A percentile compares a stretch with the other conserved stretches of the same genome.
These are phyloP conservation scores for Cocos nucifera DNA, from an alignment of 176 grass and related monocot genomes.

Conservation along the genomic window DNA sequence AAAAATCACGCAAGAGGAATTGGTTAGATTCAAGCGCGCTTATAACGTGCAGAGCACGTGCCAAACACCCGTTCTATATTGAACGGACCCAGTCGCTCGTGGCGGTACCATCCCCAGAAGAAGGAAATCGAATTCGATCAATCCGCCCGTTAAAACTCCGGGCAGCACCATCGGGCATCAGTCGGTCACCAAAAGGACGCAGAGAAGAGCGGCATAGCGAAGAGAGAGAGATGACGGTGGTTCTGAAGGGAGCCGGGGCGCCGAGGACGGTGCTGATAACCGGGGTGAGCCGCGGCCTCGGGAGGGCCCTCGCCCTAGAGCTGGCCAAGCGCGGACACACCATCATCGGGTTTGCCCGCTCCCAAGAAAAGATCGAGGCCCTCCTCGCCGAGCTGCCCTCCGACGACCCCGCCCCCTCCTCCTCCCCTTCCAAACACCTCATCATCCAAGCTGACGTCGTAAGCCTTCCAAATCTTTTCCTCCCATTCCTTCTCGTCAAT, in stretches of 20 bases:
- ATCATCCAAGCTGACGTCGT: slow-evolving; percentile 66
- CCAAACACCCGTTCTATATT: no score
- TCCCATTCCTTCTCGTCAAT: background rate
- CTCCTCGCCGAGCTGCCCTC: slow-evolving; percentile 59
- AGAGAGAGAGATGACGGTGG: slow-evolving; percentile 32
- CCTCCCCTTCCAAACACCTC: slow-evolving; percentile 51
- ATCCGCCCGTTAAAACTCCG: no score
- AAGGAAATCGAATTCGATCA: no score
- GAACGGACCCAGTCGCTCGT: no score
- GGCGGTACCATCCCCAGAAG: no score
- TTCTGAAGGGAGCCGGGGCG: slow-evolving; percentile 25
- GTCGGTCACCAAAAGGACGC: no score
- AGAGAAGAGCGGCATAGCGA: slow-evolving; percentile 16
- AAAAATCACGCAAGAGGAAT: no score
- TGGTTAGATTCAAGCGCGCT: no score
- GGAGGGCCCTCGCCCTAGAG: slow-evolving; percentile 69
- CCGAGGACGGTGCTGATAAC: slow-evolving; percentile 79
- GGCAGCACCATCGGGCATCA: no score
- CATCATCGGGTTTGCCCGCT: slow-evolving; percentile 76
- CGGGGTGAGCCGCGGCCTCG: slow-evolving; percentile 78
- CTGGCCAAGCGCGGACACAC: slow-evolving; percentile 60
- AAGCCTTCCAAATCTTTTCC: background rate
- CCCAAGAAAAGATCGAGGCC: slow-evolving; percentile 52
- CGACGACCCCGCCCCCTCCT: slow-evolving; percentile 21
- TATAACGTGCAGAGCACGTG: no score